Conservation (phyloP, 805 yeast genomes). For the Sugiyamaella marilandica region DNA sequence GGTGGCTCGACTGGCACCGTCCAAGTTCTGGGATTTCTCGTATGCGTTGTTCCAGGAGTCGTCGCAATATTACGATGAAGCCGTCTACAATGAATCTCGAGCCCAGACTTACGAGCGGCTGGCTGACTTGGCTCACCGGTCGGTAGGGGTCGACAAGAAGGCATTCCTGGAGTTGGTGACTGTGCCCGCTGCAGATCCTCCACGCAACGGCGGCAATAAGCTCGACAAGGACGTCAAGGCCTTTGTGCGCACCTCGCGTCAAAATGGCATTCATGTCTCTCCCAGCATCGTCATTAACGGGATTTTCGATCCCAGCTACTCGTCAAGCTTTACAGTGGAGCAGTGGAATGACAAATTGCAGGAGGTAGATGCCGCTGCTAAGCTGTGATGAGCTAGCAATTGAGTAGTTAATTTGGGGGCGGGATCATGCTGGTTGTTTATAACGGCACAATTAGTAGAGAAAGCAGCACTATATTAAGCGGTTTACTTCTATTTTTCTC, state of each 20-base stretch:
- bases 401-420: too few species aligned
- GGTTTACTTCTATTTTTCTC: too few species aligned
- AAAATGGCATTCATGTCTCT: constrained; percentile 77
- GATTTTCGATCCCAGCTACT: constrained; percentile 50
- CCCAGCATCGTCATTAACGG: constrained; percentile 77
- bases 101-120: constrained; percentile 51
- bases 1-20: constrained; percentile 51
- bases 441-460: too few species aligned
- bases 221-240: constrained; percentile 63
- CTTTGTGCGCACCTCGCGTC: constrained; percentile 67
- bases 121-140: constrained; percentile 43
- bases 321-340: constrained; percentile 54
- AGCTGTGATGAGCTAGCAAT: background rate
- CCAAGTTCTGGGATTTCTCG: constrained; percentile 53
- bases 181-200: constrained; percentile 34
- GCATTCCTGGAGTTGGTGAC: constrained; percentile 33
- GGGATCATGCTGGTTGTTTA: too few species aligned
- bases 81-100: constrained; percentile 49
- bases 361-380: constrained; percentile 8
- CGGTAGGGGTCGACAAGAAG: constrained; percentile 37
- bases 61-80: constrained; percentile 56
- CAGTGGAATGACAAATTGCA: constrained; percentile 35
- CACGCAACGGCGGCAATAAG: constrained; percentile 53
- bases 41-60: constrained; percentile 52
- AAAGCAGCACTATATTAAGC: too few species aligned